These are phyloP conservation scores for Sicyos edulis DNA, from an alignment of 306 rosid genomes.

Conservation along the genomic window DNA sequence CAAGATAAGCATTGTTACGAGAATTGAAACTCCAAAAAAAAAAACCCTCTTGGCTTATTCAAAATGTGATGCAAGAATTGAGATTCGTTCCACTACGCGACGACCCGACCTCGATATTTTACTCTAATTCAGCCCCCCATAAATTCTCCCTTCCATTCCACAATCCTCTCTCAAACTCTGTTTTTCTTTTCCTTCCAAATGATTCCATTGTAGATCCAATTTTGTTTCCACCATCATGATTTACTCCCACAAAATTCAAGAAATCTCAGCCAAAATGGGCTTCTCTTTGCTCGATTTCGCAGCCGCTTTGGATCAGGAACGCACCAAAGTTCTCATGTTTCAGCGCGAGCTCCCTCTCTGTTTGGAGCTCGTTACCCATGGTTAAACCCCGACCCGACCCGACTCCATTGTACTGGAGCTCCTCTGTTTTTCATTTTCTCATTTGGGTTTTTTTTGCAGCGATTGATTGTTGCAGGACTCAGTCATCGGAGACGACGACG, in stretches of 20 bases:
- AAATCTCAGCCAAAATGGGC: constrained; percentile 31
- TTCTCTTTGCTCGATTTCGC: constrained; percentile 44
- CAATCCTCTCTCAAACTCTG: constrained; percentile 2
- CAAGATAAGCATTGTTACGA: background rate
- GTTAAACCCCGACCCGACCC: constrained; percentile 26
- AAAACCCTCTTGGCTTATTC: background rate
- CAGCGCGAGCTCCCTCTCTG: constrained; percentile 78
- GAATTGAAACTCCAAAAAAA: background rate
- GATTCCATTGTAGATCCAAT: constrained; percentile 68
- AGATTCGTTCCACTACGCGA: constrained; percentile 71
- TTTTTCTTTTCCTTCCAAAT: constrained; percentile 39
- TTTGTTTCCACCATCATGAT: constrained; percentile 34
- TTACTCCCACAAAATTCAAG: constrained; percentile 44
- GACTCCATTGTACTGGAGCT: too few relatives aligned
- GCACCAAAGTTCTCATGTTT: constrained; percentile 60
- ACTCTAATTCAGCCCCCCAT: constrained; percentile 2
- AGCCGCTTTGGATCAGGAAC: constrained; percentile 57
- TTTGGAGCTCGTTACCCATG: constrained; percentile 68
- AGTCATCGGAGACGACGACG: constrained; percentile 45
- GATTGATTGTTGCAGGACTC: constrained; percentile 59
- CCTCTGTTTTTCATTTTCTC: background rate
- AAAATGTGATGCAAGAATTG: background rate
- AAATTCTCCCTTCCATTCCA: constrained; percentile 10
- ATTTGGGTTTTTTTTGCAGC: constrained; percentile 34
- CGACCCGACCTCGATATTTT: constrained; percentile 65